Evolutionary conservation across 2,329 filamentous ascomycete species (phyloP).

Genomic region (Diaporthe amygdali): DNA sequence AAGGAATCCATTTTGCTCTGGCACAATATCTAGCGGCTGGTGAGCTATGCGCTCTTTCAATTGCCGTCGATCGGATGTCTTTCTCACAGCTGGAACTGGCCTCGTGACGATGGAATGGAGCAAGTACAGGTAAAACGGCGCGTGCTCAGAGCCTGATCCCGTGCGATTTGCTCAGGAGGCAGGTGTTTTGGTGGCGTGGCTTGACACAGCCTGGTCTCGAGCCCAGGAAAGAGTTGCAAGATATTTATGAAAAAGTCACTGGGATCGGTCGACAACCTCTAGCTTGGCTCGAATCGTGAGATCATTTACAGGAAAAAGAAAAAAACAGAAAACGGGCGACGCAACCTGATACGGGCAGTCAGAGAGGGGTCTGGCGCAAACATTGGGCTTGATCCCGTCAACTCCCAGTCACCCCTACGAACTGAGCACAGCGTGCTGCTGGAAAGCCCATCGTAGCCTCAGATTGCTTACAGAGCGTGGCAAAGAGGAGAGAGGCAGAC

Average conservation of each 20-base stretch:
- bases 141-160: not conserved
- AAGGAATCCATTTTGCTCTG: slow-evolving; percentile 27
- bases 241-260: not conserved
- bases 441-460: not conserved
- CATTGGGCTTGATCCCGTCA: too few species aligned
- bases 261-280: not conserved
- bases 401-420: not conserved
- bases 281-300: not conserved
- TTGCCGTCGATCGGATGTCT: not conserved
- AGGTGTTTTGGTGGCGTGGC: not conserved
- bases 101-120: not conserved
- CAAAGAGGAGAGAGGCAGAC: not conserved
- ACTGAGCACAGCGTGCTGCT: not conserved
- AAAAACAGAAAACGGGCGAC: not conserved
- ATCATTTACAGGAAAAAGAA: not conserved
- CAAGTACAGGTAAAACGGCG: not conserved
- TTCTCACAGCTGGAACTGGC: not conserved
- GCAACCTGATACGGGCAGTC: not conserved
- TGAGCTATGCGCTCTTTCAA: not conserved
- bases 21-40: not conserved
- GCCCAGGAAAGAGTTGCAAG: not conserved
- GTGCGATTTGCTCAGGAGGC: slow-evolving; percentile 1
- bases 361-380: not conserved
- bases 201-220: not conserved
- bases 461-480: not conserved